phyloP scores from a whole-genome alignment of 192 early-diverging fungal genomes.

The Entomortierella parvispora region DNA sequence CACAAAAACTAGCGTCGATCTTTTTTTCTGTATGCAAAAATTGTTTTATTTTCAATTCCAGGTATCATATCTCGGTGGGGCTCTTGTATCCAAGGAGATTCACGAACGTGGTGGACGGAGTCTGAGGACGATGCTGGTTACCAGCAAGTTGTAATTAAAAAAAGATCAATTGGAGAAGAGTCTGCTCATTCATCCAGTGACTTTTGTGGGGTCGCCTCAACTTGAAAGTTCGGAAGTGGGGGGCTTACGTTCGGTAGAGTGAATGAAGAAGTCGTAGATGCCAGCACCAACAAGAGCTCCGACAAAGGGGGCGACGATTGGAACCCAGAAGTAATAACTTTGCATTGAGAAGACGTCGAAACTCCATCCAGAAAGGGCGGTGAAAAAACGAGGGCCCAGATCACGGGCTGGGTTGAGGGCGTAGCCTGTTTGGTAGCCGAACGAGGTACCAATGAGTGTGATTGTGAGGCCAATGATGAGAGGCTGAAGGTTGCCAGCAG shows the following conservation, averaged over 20 bases:
- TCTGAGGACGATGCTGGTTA: too few species aligned
- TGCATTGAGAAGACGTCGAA: slow-evolving; percentile 65
- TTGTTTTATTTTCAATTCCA: too few species aligned
- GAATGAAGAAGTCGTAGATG: slow-evolving; percentile 69
- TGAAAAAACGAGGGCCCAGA: slow-evolving; percentile 75
- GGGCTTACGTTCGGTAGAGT: slow-evolving; percentile 13
- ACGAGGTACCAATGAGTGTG: slow-evolving; percentile 63
- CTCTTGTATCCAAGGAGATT: too few species aligned
- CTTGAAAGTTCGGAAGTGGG: slow-evolving; percentile 30
- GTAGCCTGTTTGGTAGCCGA: slow-evolving; percentile 70
- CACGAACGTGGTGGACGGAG: too few species aligned
- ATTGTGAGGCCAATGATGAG: slow-evolving; percentile 67
- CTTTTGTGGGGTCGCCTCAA: too few species aligned
- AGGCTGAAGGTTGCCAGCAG: slow-evolving; percentile 60
- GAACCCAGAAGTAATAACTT: slow-evolving; percentile 75
- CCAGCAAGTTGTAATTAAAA: too few species aligned
- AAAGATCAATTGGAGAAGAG: too few species aligned
- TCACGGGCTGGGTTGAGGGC: slow-evolving; percentile 83
- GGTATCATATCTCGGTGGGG: too few species aligned
- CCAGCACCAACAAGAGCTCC: slow-evolving; percentile 69
- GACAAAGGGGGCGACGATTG: slow-evolving; percentile 68
- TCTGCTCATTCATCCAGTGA: too few species aligned
- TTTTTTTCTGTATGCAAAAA: too few species aligned
- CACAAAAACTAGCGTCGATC: too few species aligned
- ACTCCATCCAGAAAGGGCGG: slow-evolving; percentile 70